These are phyloP conservation scores for Ophioceras dolichostomum DNA, from an alignment of 2,329 filamentous ascomycete genomes.

Conservation along the genomic window DNA sequence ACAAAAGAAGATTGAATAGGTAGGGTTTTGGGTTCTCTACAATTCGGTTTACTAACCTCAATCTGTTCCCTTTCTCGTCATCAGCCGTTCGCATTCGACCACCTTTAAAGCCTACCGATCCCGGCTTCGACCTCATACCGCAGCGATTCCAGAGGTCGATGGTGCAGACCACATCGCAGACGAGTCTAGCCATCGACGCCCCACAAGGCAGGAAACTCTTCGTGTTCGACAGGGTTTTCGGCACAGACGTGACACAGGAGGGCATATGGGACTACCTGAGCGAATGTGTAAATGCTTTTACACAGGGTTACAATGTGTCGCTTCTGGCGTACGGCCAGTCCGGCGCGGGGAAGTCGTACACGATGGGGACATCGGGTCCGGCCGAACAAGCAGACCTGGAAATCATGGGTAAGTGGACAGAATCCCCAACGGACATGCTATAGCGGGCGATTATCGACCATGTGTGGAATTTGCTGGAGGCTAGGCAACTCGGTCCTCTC, in stretches of 20 bases:
- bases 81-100: conserved; percentile 87
- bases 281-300: conserved; percentile 80
- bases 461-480: too few relatives aligned
- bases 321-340: conserved; percentile 95
- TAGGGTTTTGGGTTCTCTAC: too few relatives aligned
- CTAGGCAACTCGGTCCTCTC: too few relatives aligned
- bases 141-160: conserved; percentile 90
- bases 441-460: too few relatives aligned
- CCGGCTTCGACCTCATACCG: conserved; percentile 88
- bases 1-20: too few relatives aligned
- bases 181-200: conserved; percentile 77
- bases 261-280: conserved; percentile 89
- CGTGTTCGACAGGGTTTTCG: conserved; percentile 91
- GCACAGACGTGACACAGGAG: conserved; percentile 70
- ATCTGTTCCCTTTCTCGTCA: background rate
- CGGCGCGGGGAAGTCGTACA: conserved; percentile 94
- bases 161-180: conserved; percentile 78
- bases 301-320: conserved; percentile 97
- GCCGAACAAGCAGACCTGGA: conserved; percentile 58
- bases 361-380: conserved; percentile 92
- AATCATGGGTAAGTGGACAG: conserved; percentile 63
- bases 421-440: too few relatives aligned
- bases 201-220: conserved; percentile 90
- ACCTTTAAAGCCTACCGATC: conserved; percentile 69
- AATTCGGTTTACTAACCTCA: conserved; percentile 6